These are phyloP conservation scores for Pythium myriotylum DNA, from an alignment of 352 stramenopile genomes.

Conservation along the genomic window DNA sequence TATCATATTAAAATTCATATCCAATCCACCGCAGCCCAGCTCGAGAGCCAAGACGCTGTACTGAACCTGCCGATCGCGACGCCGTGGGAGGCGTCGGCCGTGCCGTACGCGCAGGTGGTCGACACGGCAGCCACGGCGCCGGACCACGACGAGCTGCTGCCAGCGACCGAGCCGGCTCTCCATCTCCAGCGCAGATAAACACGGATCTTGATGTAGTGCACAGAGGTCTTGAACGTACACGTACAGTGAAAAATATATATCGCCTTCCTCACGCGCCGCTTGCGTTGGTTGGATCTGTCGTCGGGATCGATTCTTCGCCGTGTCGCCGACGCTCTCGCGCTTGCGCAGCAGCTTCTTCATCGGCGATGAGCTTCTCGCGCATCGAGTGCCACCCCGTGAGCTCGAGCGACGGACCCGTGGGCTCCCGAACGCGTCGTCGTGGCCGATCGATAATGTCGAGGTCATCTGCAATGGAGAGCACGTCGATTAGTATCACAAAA, in stretches of 20 bases:
- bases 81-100: conserved; percentile 15
- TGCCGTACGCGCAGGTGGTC: conserved; percentile 30
- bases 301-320: too few relatives aligned
- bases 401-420: neutral
- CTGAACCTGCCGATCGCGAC: conserved; percentile 29
- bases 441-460: neutral
- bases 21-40: conserved; percentile 10
- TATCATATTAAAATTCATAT: neutral
- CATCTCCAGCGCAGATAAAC: neutral
- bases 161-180: conserved; percentile 19
- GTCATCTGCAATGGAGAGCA: neutral
- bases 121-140: conserved; percentile 28
- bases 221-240: neutral
- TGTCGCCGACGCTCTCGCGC: neutral
- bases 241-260: neutral
- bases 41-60: conserved; percentile 17
- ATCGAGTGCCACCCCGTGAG: conserved; percentile 14
- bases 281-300: too few relatives aligned
- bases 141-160: conserved; percentile 31
- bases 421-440: neutral
- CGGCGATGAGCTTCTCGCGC: conserved; percentile 22
- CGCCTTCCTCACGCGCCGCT: neutral
- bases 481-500: too few relatives aligned
- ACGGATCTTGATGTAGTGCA: neutral
- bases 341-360: conserved; percentile 1